Evolutionary conservation across 495 filamentous ascomycete species (phyloP), one percentile per base, ranked within the genome.

Genomic region (Podospora anserina): DNA sequence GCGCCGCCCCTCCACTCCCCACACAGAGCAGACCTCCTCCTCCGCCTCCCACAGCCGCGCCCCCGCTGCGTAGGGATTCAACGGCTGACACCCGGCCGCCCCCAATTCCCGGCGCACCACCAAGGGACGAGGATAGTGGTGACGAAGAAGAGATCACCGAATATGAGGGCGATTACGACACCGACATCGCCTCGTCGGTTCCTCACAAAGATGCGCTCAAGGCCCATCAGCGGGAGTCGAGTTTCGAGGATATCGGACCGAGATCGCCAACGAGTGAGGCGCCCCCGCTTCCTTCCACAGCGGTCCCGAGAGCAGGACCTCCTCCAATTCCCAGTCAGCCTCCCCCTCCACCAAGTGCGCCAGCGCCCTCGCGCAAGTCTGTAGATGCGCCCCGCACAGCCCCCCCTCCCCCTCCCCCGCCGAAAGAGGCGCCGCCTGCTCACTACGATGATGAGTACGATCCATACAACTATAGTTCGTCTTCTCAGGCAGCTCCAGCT

Each of bases 91-190:
- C 64, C 78, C 56, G 63, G 6, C 53, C 69, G n/a, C 62, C 56
- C 16, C 66, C 69, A 58, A 23, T 63, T 44, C 61, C 69, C 49
- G 28, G 56, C 83, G 19, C 75, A 71, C 70, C 73, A 59, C 71
- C 76, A 76, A 74, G 70, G 66, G 80, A 71, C 5, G 77, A 80
- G 65, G 78, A 78, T 27, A 80, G 83, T 54, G 90, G 85, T 19
- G 92, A 88, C 68, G 91, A 94, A 57, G 86, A 84, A 72, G 93
- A 95, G 75, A 82, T 92, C 49, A 96, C 92, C 2, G 95, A 97
- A 77, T 98, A 98, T 75, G 95, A 99, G 77, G 95, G 94, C 20
- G 95, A 98, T 75, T 98, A 99, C 76, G 95, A 98, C 72, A 99
- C 95, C 54, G 95, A 98, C 77, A 97, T 99, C 71, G 94, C 91